Evolutionary conservation across 495 filamentous ascomycete species (phyloP).

Genomic region (Penicillium psychrofluorescens): DNA sequence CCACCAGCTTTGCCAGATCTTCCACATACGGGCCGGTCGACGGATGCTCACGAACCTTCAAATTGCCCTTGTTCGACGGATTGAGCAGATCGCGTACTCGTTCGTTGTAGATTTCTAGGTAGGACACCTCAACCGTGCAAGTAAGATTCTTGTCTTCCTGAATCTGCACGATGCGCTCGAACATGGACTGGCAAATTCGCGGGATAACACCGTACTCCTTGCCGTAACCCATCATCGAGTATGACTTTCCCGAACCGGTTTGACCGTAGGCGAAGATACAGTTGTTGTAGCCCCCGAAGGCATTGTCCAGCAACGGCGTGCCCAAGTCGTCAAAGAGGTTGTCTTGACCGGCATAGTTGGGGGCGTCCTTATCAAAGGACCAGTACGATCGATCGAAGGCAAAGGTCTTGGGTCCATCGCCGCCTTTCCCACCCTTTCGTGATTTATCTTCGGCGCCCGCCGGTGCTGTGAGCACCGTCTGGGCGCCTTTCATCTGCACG

Average conservation of each 20-base stretch:
- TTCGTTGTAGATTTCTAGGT: constrained; percentile 99
- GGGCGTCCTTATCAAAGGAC: constrained; percentile 81
- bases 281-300: constrained; percentile 98
- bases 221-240: constrained; percentile 99
- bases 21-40: constrained; percentile 97
- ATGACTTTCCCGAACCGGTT: constrained; percentile 96
- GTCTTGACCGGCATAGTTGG: constrained; percentile 84
- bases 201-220: constrained; percentile 95
- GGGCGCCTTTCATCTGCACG: constrained; percentile 87
- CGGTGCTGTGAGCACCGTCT: constrained; percentile 81
- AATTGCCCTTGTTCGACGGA: constrained; percentile 90
- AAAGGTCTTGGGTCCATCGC: constrained; percentile 80
- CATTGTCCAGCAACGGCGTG: constrained; percentile 89
- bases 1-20: constrained; percentile 94
- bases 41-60: constrained; percentile 96
- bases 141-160: constrained; percentile 72
- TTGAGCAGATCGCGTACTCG: constrained; percentile 93
- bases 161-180: constrained; percentile 69
- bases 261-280: constrained; percentile 99
- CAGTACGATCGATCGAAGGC: constrained; percentile 97
- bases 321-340: constrained; percentile 85
- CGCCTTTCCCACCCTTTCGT: constrained; percentile 52
- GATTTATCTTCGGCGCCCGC: constrained; percentile 53
- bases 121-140: constrained; percentile 96
- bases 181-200: constrained; percentile 97